Conservation (phyloP, 441 rosid species). For the Croton setiger region DNA sequence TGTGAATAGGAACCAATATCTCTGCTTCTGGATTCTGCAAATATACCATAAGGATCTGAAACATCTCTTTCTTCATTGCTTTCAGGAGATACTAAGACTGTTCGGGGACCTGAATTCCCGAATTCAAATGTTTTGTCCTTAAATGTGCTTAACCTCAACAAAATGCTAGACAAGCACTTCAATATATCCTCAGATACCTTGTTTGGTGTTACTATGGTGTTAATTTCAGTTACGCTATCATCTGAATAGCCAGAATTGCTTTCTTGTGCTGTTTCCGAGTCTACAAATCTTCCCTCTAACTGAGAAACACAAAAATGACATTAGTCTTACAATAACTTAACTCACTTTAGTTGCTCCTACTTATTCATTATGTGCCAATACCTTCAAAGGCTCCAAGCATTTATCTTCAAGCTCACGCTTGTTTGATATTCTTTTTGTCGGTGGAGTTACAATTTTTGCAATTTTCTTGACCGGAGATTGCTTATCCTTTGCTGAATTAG, state of each 20-base stretch:
- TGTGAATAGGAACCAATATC: conserved; percentile 62
- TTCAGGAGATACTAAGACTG: conserved; percentile 15
- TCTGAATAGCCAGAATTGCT: conserved; percentile 38
- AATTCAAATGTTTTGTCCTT: conserved; percentile 40
- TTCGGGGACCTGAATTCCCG: conserved; percentile 10
- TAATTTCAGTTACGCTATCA: conserved; percentile 36
- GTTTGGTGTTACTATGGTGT: conserved; percentile 44
- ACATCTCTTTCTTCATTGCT: conserved; percentile 26
- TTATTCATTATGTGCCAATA: conserved; percentile 25
- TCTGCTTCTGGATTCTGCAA: conserved; percentile 32
- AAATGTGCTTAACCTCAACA: conserved; percentile 50
- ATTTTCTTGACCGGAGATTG: conserved; percentile 52
- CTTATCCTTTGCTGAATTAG: conserved; percentile 56
- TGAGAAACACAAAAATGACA: conserved; percentile 27
- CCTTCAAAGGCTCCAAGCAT: conserved; percentile 28
- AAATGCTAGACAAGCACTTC: conserved; percentile 53
- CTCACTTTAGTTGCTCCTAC: neutral
- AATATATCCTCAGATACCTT: conserved; percentile 63
- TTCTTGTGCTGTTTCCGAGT: conserved; percentile 52
- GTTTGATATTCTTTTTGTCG: conserved; percentile 45
- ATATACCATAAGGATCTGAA: conserved; percentile 53
- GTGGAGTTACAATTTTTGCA: conserved; percentile 50
- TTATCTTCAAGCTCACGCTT: conserved; percentile 35
- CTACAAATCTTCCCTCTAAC: conserved; percentile 58
- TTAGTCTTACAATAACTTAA: neutral